Evolutionary conservation across 2,329 filamentous ascomycete genomes (phyloP), one percentile per base, ranked within the genome.

Genomic region (Phaeoacremonium minimum): DNA sequence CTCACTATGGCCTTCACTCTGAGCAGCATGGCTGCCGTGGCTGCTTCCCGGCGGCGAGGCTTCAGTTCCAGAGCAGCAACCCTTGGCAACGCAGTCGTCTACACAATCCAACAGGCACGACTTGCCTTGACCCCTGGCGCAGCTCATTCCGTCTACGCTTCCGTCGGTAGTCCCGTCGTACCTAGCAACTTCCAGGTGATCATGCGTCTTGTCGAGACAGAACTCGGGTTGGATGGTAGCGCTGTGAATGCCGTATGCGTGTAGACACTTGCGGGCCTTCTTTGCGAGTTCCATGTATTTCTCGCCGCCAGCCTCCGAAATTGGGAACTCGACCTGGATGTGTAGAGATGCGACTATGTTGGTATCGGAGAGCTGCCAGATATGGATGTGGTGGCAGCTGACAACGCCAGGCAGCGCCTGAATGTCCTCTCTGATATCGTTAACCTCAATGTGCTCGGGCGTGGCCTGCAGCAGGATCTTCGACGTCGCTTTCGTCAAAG

Each of bases 161-260:
- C 36, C 15, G 26, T 28, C 45, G 37, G 42, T 59, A 46, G 35
- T 30, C 39, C 63, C 65, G 38, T 70, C 61, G 19, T 64, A 46
- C 5, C 53, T 48, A 6, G 57, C 52, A 18, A 56, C 55, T 35
- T 64, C 60, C 4, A 42, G 50, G 30, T 60, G 55, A 26, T 61
- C 57, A 12, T 56, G 48, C 28, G 65, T 63, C 37, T 52, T 56
- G 46, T 77, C 76, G 17, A 77, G 58, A 44, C 77, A 80, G 49
- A 83, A 98, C 60, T 98, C 93, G 6, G 93, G 93, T 62, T 98
- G 93, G 49, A 98, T 97, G 11, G 93, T 98, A 22, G 89, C 91
- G 26, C 87, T 94, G 67, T 98, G 93, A 46, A 98, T 97, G 38
- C 93, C 91, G 51, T 95, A 96, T 22, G 80, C 90, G 60, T 98